Evolutionary conservation across 176 grass and related monocot genomes (phyloP), one percentile per base, ranked within the genome.

Genomic region (Echinochloa phyllopogon): DNA sequence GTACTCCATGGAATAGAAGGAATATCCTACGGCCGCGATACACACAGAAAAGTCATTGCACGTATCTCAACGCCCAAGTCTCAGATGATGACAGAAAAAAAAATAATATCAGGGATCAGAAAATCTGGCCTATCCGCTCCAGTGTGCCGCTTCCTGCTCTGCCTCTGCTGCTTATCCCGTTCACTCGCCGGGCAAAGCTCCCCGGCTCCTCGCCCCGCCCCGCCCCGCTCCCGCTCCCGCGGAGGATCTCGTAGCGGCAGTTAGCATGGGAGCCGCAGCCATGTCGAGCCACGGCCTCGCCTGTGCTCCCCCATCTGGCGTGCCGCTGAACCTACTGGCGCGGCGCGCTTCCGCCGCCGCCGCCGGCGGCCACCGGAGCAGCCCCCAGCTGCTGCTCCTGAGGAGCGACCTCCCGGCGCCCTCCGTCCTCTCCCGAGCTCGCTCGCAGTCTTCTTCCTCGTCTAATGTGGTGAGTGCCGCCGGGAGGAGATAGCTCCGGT

Each of bases 391-490:
- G 60, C 72, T n/a, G 48, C 64, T 55, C 38, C 79, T 78, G 84
- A 86, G 79, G 79, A 74, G 74, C 58, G 78, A 65, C 73, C 56
- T 72, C 16, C 53, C 51, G 12, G 8, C 57, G 5, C 57, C 47
- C 16, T 0, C 56, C 11, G 48, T 61, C 8, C 59, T 64, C 6
- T 74, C n/a, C 75, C 84, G 84, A 20, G 84, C 89, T 68, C 84
- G 74, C 16, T 68, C 84, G 38, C 80, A 63, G 36, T 58, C 87
- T 36, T 83, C 88, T 4, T 88, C 84, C 47, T 90, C 88, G 6
- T 83, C 84, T 43, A 87, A 90, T 75, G 89, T 90, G 84, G 80
- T 81, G 79, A 43, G 79, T 42, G 4, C n/a, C 16, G 37, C 0
- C 29, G 24, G 8, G n/a, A 38, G 74, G 3, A 16, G 23, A 6